These are phyloP conservation scores for Iberis pinnata DNA, from an alignment of 345 rosid genomes.

Conservation along the genomic window DNA sequence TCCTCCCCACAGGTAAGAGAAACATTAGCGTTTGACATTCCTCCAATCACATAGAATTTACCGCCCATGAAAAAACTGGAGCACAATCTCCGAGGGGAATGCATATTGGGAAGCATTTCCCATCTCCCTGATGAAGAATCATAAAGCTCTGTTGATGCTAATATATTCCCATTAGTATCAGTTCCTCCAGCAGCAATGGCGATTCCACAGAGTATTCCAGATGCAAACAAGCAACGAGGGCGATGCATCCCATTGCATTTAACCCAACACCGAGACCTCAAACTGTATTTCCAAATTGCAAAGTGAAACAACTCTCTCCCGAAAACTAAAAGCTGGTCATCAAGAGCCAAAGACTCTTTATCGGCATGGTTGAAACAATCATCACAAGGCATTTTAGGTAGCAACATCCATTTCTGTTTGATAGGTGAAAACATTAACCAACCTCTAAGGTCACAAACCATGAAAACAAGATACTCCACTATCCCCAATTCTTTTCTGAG, in stretches of 20 bases:
- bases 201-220: slow-evolving; percentile 55
- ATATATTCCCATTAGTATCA: slow-evolving; percentile 48
- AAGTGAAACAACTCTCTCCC: slow-evolving; percentile 63
- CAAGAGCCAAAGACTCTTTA: slow-evolving; percentile 77
- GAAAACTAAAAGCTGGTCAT: slow-evolving; percentile 62
- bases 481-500: slow-evolving; percentile 51
- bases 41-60: slow-evolving; percentile 71
- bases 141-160: slow-evolving; percentile 62
- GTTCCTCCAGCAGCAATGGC: slow-evolving; percentile 75
- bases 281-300: slow-evolving; percentile 70
- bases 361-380: slow-evolving; percentile 75
- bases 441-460: slow-evolving; percentile 73
- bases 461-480: slow-evolving; percentile 57
- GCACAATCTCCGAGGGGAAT: slow-evolving; percentile 61
- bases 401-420: slow-evolving; percentile 58
- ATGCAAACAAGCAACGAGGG: slow-evolving; percentile 74
- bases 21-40: slow-evolving; percentile 55
- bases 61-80: slow-evolving; percentile 84
- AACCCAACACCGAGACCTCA: slow-evolving; percentile 48
- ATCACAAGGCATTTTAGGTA: slow-evolving; percentile 78
- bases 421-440: slow-evolving; percentile 66
- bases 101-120: slow-evolving; percentile 64
- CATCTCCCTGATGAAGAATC: slow-evolving; percentile 58
- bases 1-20: slow-evolving; percentile 69
- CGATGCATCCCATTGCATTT: slow-evolving; percentile 66